A percentile compares a stretch with the other conserved stretches of the same genome.
Conservation (phyloP, 1,139 yeast genomes). For the Lodderomyces oxycetoniae region DNA sequence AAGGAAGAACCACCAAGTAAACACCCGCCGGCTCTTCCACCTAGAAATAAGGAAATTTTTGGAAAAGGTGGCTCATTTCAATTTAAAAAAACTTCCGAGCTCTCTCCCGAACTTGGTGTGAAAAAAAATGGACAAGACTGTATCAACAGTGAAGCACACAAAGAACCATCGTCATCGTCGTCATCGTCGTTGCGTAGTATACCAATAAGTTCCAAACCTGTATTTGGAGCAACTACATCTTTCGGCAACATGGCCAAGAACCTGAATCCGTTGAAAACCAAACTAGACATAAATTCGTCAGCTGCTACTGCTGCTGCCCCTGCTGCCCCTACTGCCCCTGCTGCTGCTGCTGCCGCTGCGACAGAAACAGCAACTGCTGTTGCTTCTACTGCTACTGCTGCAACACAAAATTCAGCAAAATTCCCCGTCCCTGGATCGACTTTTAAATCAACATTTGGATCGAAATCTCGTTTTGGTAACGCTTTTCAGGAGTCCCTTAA, state of each 20-base stretch:
- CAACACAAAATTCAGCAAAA: background rate
- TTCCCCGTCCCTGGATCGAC: conserved; percentile 7
- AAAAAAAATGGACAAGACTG: conserved; percentile 19
- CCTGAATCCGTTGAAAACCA: conserved; percentile 3
- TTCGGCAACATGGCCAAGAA: conserved; percentile 42
- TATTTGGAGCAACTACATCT: conserved; percentile 46
- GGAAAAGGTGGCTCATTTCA: conserved; percentile 31
- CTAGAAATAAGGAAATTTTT: conserved; percentile 21
- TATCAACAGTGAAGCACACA: conserved; percentile 17
- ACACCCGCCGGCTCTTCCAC: conserved; percentile 17
- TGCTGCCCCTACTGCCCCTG: background rate
- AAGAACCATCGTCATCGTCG: conserved; percentile 9
- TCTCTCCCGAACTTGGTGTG: too few relatives aligned
- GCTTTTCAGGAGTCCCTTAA: conserved; percentile 49
- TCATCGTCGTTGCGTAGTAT: conserved; percentile 6
- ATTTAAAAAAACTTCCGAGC: conserved; percentile 12
- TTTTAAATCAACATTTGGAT: conserved; percentile 56
- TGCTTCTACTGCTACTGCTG: conserved; percentile 4
- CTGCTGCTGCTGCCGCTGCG: background rate
- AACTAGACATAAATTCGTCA: too few relatives aligned
- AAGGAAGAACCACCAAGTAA: conserved; percentile 2
- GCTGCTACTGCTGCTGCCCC: conserved; percentile 3
- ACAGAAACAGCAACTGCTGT: conserved; percentile 5
- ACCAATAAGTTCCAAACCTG: conserved; percentile 21
- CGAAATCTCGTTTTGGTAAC: conserved; percentile 14